Base-by-base conservation (phyloP, 192 early-diverging fungal genomes). In the Paraglomus occultum region DNA sequence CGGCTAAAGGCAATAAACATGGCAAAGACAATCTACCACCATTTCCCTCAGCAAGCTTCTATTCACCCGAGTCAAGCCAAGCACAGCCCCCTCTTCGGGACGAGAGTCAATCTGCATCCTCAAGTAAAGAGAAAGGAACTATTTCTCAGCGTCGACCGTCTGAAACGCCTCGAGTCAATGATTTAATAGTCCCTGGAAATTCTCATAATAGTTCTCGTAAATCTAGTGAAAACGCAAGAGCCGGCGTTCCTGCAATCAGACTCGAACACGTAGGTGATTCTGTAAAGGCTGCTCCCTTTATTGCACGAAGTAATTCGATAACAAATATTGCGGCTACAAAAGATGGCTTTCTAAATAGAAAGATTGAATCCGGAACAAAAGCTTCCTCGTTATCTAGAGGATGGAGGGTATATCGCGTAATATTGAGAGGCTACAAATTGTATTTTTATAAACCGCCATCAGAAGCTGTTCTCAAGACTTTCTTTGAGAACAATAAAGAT, bases 381-480 rank as follows among this genome's bases (percentile, higher is more conserved):
- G 78, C 84, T 39, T 77, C 79, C 9, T 73, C 81, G 48, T 75
- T 71, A 6, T 80, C 84, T 22, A 87, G 88, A 42, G 89, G 87
- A 12, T 92, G 90, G 90, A 92, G 89, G 76, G 84, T 90, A 1
- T 92, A 92, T 69, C 85, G 82, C 8, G 89, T 92, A 8, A 75
- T 86, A 7, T 74, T 92, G 42, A 86, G 87, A 74, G 89, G 89
- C 4, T 86, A 87, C 64, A 92, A 92, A 69, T 71, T 92, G 10
- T 92, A 88, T 68, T 87, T 90, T 67, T 92, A 90, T 73, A 88
- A 87, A 67, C 80, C 87, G 17, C 78, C 81, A 5, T 76, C 85
- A 0, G 84, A 86, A 57, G 79, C 76, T 60, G 83, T 84, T 54
- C 63, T 78, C 3, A 72, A 69, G 59, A 51, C 77, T 8, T 71